These are phyloP conservation scores for Peribolospora baueri DNA, from an alignment of 768 basidiomycete genomes.

Conservation along the genomic window DNA sequence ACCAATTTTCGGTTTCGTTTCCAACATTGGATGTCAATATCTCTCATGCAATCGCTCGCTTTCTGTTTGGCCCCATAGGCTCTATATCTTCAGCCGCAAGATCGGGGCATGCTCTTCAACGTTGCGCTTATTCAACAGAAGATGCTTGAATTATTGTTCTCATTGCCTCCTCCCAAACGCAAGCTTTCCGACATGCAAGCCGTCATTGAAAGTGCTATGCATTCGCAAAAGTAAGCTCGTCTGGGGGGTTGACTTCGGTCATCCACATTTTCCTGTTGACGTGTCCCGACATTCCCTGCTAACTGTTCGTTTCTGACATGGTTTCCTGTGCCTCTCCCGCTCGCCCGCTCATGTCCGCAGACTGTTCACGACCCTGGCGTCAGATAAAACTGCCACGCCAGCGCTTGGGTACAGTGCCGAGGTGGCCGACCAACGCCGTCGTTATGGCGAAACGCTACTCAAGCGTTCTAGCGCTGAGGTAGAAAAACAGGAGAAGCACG, in stretches of 20 bases:
- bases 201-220: conserved; percentile 53
- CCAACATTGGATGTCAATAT: not conserved
- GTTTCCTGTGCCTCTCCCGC: conserved; percentile 1
- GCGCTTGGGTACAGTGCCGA: conserved; percentile 49
- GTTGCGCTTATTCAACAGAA: conserved; percentile 98
- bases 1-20: not conserved
- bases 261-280: not conserved
- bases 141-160: conserved; percentile 66
- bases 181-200: conserved; percentile 52
- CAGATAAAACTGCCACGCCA: conserved; percentile 39
- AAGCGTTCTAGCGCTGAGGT: conserved; percentile 60
- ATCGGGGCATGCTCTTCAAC: conserved; percentile 80
- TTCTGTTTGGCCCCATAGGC: conserved; percentile 30
- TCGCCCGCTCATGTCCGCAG: conserved; percentile 21
- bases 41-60: not conserved
- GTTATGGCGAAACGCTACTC: conserved; percentile 71
- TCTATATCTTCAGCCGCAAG: conserved; percentile 52
- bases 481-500: conserved; percentile 41
- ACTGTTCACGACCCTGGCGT: conserved; percentile 58
- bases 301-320: not conserved
- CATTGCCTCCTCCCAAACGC: conserved; percentile 46
- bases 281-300: not conserved
- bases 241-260: not conserved
- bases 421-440: conserved; percentile 64
- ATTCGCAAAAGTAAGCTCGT: conserved; percentile 56